Percentiles rank a stretch among this genome's conserved stretches.
phyloP scores from a whole-genome alignment of 306 rosid species.

The Lathyrus aphaca region DNA sequence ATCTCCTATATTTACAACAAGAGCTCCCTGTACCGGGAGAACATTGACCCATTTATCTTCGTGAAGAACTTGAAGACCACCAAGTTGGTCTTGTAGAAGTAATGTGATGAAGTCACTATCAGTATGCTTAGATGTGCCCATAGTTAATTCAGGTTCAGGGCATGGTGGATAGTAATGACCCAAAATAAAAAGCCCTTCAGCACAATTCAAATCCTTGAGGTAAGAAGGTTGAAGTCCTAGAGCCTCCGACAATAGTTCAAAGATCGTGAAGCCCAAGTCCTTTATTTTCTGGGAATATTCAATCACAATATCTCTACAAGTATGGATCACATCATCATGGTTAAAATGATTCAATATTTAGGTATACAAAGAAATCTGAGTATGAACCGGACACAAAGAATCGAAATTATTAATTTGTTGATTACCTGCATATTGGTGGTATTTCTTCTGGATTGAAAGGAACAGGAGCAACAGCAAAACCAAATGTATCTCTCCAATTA shows the following conservation, averaged over 20 bases:
- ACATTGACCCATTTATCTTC: background rate
- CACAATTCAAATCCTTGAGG: background rate
- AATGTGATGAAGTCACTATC: background rate
- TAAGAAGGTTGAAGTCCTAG: background rate
- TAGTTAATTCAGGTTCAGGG: constrained; percentile 43
- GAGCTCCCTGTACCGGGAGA: background rate
- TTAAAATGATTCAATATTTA: background rate
- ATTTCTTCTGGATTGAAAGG: constrained; percentile 43
- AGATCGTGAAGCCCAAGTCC: background rate
- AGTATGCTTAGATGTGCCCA: constrained; percentile 36
- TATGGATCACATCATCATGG: background rate
- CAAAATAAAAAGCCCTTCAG: background rate
- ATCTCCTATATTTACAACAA: background rate
- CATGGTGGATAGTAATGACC: constrained; percentile 42
- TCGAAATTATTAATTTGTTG: no score
- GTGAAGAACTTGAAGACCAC: background rate
- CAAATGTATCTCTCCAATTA: constrained; percentile 20
- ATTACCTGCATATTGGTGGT: constrained; percentile 47
- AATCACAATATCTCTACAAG: constrained; percentile 41
- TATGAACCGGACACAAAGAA: no score
- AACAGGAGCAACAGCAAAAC: constrained; percentile 41
- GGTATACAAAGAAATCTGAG: no score
- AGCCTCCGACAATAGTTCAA: background rate
- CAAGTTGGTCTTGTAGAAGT: background rate
- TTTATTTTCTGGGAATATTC: constrained; percentile 47